Evolutionary conservation across 108 stramenopile genomes (phyloP), one percentile per base, ranked within the genome.

Genomic region (Aurantiochytrium sp.): DNA sequence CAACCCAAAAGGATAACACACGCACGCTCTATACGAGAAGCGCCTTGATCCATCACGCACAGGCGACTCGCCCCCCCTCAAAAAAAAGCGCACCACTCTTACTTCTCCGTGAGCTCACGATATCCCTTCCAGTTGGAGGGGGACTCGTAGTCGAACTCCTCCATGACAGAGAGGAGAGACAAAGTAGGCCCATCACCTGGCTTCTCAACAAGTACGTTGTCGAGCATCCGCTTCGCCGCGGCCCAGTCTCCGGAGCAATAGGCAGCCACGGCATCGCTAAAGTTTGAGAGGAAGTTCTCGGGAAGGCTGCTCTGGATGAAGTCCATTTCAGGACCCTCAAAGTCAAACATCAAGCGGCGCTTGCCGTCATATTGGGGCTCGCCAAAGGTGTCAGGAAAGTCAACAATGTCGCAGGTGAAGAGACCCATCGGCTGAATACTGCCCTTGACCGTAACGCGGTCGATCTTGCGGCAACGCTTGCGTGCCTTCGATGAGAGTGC

Each of bases 381-480:
- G 44, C 92, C 93, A 23, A 93, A 92, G 16, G 93, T 73, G 69
- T 94, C 91, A 43, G 93, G 92, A 89, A 93, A 92, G 23, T 96
- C 88, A 87, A 96, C 96, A 89, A 96, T 96, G 90, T 98, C 96
- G 29, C 93, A 95, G 88, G 97, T 97, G 73, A 95, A 98, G 8
- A 97, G 97, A 89, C 93, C 96, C 53, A 97, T 96, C 53, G 95
- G 94, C 76, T 95, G 96, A 58, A 94, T 93, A n/a, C 95, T 95
- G 14, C 98, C 98, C 92, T 98, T 98, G 29, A 97, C 96, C 47
- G 94, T 95, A 2, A 98, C 96, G 43, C 96, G 96, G 89, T 98
- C 98, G 44, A 98, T 59, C 72, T 96, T 96, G 14, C 98, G 94
- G 23, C 96, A 93, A 42, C 94, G 94, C 10, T 60, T 83, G 89